Base-by-base conservation (phyloP, 116 monocot species). In the Zostera marina region DNA sequence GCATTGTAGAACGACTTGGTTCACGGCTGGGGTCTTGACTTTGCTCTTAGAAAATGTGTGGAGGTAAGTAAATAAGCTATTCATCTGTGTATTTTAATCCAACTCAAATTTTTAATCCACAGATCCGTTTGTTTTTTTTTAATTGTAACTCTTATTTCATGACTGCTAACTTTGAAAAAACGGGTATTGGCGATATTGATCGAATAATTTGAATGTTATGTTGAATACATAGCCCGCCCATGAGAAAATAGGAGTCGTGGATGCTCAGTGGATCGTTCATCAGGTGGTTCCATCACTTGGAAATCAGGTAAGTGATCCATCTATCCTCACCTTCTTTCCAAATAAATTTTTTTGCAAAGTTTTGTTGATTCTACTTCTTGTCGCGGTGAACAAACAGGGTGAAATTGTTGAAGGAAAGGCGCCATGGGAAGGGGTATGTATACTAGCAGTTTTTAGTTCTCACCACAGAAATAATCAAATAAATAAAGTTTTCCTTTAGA, bases 1-100 rank as follows among this genome's bases (percentile, higher is more conserved):
- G 16, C 39, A 16, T 9, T 74, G 58, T 61, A 86, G 85, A 86
- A 86, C 76, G 85, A 86, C 53, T 73, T 91, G 75, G 79, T 91
- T 68, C 91, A 91, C 65, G 91, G 91, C 66, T 91, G 91, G 85
- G 85, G 91, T 32, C 76, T 91, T 24, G 91, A 91, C 77, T 81
- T 85, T 62, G 72, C 85, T 24, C 63, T 85, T 20, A 68, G 79
- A 60, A 91, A 73, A 75, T 85, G 91, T 58, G 82, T 91, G 23
- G 82, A 85, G 85, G 91, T 91, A 82, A 58, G 91, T 91, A 82
- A 58, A 58, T 32, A 32, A 32, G 32, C 24, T 22, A 11, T 22
- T 22, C 54, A 54, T 55, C 9, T 5, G 5, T 8, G n/a, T 24
- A 32, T 24, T 24, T 54, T 14, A 7, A n/a, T 26, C 26, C 38